Conservation (phyloP, 441 rosid genomes). For the Euphorbia celastroides region DNA sequence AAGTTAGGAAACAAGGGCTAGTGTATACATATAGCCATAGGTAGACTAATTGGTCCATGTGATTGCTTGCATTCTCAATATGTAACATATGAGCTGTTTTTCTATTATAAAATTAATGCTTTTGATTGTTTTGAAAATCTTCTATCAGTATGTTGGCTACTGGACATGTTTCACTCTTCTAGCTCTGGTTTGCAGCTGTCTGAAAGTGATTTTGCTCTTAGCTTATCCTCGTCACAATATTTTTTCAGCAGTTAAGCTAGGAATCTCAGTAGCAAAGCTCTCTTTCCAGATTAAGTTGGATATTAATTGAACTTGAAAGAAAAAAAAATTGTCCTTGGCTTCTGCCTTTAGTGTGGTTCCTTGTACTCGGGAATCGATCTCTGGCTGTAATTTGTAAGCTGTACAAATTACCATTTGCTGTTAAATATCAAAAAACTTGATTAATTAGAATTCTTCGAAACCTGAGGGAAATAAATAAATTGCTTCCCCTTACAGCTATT, state of each 20-base stretch:
- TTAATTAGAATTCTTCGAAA: neutral
- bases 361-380: neutral
- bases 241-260: neutral
- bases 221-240: neutral
- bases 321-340: neutral
- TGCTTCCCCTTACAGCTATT: neutral
- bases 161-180: neutral
- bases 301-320: neutral
- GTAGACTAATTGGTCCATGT: neutral
- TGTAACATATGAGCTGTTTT: neutral
- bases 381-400: neutral
- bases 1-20: neutral
- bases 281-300: neutral
- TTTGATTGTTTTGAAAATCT: neutral
- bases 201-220: neutral
- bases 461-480: neutral
- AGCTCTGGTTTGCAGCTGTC: neutral
- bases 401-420: neutral
- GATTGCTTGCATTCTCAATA: neutral
- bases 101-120: neutral
- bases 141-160: neutral
- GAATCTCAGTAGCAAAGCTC: conserved; percentile 1
- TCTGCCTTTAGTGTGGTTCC: neutral
- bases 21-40: neutral
- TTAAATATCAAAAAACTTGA: neutral